Evolutionary conservation across 257 asterid genomes (phyloP), one percentile per base, ranked within the genome.

Genomic region (Ballota nigra): DNA sequence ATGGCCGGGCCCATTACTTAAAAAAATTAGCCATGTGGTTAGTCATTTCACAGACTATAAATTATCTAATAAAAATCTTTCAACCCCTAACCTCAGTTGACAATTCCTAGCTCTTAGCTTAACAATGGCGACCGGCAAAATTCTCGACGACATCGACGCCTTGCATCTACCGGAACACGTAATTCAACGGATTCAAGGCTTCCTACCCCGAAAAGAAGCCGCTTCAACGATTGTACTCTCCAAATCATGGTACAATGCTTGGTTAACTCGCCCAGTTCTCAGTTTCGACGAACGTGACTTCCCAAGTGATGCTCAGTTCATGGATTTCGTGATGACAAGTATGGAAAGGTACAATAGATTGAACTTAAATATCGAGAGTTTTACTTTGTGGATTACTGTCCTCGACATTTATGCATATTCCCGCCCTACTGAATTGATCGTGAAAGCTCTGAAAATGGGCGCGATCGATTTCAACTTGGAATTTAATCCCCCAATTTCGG

Each of bases 171-270:
- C 78, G 1, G 69, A 73, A 31, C 29, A 47, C 3, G 16, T 78
- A 0, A 78, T 78, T 33, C 82, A 73, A 8, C 75, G 62, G 45
- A 63, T 79, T 33, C 74, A 63, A 36, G 64, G 73, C 33, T 70
- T 63, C 26, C 59, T 79, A 19, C 6, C 16, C 13, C 34, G 33
- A 29, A 65, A 64, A 24, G 63, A 75, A 51, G 83, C 83, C 26
- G 80, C 80, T 45, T 52, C 22, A n/a, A 65, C 80, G 0, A 3
- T 66, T 26, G 11, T 79, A 11, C 67, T 75, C 55, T 79, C 80
- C 62, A 70, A 70, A 71, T 69, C 75, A 6, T 79, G 79, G 83
- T 19, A 70, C 63, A 22, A 11, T 51, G 60, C 83, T 19, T 79
- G 83, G 80, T 72, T 52, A n/a, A 63, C 72, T 0, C 67, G 71